Evolutionary conservation across 2,329 filamentous ascomycete genomes (phyloP), one percentile per base, ranked within the genome.

Genomic region (Monilinia aucupariae): DNA sequence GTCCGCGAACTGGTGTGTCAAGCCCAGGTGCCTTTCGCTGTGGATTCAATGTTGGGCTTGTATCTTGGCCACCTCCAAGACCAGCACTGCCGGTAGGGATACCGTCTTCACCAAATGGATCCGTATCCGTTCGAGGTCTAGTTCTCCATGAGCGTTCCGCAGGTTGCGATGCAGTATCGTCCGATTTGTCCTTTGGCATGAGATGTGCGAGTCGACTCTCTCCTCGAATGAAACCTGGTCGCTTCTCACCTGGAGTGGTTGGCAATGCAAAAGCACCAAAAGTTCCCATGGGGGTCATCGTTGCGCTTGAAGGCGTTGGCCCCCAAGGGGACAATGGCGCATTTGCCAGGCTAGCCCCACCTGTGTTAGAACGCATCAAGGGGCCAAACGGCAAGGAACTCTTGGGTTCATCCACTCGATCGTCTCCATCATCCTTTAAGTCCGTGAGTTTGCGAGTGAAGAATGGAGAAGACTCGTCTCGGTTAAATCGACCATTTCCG

Each of bases 221-320:
- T 3, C 89, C 86, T 63, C 88, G 82, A 34, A 84, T 76, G 71
- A 88, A 84, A 12, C 81, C 81, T 34, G 83, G 73, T 69, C 90
- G 86, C 78, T 94, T 96, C 61, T 96, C 91, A 4, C 81, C 78
- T 9, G 80, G 76, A 37, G 85, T 79, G 41, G 82, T 80, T 37
- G 79, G 77, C 59, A 96, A 75, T n/a, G 89, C 87, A 75, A 97
- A 97, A 71, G 87, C 94, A 13, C 93, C 93, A 76, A 99, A 99
- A 27, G 87, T 87, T 41, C 93, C 92, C 80, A 92, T 89, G 2
- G 86, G 85, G 8, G 87, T 82, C 69, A 90, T 85, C 15, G 85
- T 82, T 50, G 87, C 79, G 83, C 84, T 88, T 10, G 66, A 54
- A 4, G 72, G 70, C 9, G 76, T 69, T 22, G 75, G 68, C 32